phyloP scores from a whole-genome alignment of 225 moss, liverwort and hornwort species.

The Bryum argenteum region DNA sequence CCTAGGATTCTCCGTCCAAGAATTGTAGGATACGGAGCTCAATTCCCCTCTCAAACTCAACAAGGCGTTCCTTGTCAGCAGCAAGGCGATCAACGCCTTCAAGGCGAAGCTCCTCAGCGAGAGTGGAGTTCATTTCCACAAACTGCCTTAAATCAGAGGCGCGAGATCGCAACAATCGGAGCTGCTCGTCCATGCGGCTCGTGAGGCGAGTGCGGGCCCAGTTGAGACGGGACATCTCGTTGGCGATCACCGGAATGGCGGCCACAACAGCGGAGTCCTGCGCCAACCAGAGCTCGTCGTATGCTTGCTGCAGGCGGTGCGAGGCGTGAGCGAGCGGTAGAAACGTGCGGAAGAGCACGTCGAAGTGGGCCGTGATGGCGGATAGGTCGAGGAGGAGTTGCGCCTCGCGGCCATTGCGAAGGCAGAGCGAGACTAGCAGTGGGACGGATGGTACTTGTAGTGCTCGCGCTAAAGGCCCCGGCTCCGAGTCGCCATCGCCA shows the following conservation, averaged over 20 bases:
- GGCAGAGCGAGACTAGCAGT: slow-evolving; percentile 12
- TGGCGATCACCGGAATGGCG: slow-evolving; percentile 40
- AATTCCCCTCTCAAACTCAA: slow-evolving; percentile 44
- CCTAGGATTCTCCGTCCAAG: slow-evolving; percentile 23
- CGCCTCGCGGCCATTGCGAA: slow-evolving; percentile 49
- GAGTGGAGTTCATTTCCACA: slow-evolving; percentile 39
- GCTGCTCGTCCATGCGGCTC: slow-evolving; percentile 40
- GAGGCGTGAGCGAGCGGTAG: slow-evolving; percentile 39
- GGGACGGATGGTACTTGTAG: slow-evolving; percentile 30
- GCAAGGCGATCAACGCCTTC: slow-evolving; percentile 52
- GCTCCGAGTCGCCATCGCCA: not conserved
- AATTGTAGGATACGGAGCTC: slow-evolving; percentile 31
- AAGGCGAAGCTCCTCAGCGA: slow-evolving; percentile 49
- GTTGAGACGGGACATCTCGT: slow-evolving; percentile 51
- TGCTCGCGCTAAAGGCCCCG: slow-evolving; percentile 10
- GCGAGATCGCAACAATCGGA: slow-evolving; percentile 29
- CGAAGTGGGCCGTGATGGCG: slow-evolving; percentile 31
- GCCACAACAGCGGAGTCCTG: slow-evolving; percentile 40
- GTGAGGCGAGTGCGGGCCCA: slow-evolving; percentile 40
- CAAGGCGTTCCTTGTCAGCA: slow-evolving; percentile 42
- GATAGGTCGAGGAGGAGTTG: slow-evolving; percentile 39
- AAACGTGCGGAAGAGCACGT: slow-evolving; percentile 36
- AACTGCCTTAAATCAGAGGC: slow-evolving; percentile 36
- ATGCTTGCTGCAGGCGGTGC: slow-evolving; percentile 36
- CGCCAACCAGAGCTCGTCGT: slow-evolving; percentile 49